These are phyloP conservation scores for Halophytophthora polymorphica DNA, from an alignment of 352 stramenopile species.

Conservation along the genomic window DNA sequence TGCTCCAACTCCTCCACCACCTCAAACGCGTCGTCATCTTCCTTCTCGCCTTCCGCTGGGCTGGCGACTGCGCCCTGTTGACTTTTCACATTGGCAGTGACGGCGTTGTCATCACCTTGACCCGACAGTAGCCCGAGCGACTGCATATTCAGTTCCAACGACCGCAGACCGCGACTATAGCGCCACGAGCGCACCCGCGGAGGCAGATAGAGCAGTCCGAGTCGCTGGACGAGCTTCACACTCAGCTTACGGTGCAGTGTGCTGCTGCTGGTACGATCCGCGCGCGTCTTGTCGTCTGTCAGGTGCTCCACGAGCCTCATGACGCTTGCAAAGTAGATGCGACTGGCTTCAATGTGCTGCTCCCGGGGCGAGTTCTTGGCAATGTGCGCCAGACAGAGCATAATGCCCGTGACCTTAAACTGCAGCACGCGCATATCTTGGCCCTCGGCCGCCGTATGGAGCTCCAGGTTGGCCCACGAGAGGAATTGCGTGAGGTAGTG, in stretches of 20 bases:
- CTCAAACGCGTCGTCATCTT: slow-evolving; percentile 50
- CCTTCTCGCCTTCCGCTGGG: not conserved
- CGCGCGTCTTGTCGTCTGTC: slow-evolving; percentile 44
- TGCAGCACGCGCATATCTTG: slow-evolving; percentile 50
- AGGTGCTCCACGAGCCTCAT: slow-evolving; percentile 68
- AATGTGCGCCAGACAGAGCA: slow-evolving; percentile 76
- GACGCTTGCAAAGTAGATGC: slow-evolving; percentile 70
- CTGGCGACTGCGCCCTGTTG: too few species aligned
- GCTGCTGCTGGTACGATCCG: slow-evolving; percentile 48
- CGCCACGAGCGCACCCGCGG: slow-evolving; percentile 94
- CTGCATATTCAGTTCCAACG: slow-evolving; percentile 91
- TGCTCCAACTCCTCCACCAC: slow-evolving; percentile 97
- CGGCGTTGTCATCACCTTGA: not conserved
- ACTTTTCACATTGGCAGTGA: not conserved
- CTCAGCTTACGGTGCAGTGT: slow-evolving; percentile 93
- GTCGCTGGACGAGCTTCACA: slow-evolving; percentile 95
- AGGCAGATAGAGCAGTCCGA: slow-evolving; percentile 93
- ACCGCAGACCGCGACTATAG: slow-evolving; percentile 93
- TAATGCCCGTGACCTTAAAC: slow-evolving; percentile 82
- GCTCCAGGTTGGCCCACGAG: slow-evolving; percentile 75
- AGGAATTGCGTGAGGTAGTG: slow-evolving; percentile 91
- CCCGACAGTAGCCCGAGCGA: slow-evolving; percentile 28
- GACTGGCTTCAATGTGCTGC: slow-evolving; percentile 64
- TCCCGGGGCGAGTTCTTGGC: slow-evolving; percentile 74
- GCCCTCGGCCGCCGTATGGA: slow-evolving; percentile 29